These are phyloP conservation scores for Aspergillus alliaceus DNA, from an alignment of 2,329 filamentous ascomycete genomes.

Conservation along the genomic window DNA sequence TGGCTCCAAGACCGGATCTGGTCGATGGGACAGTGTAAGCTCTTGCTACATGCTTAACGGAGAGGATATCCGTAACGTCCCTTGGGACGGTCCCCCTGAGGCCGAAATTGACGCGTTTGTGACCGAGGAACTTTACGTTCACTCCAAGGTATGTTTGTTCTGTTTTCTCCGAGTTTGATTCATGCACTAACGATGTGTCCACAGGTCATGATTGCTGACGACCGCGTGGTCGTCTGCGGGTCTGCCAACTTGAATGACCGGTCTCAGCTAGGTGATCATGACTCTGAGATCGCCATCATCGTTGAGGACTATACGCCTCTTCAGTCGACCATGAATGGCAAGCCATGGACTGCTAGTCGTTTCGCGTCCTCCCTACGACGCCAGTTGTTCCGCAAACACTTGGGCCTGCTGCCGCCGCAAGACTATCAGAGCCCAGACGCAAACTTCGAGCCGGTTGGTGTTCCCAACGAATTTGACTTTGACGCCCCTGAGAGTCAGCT, in stretches of 20 bases:
- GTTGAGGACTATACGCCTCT: slow-evolving; percentile 79
- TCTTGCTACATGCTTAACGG: slow-evolving; percentile 82
- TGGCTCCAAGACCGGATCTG: slow-evolving; percentile 45
- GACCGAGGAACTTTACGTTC: slow-evolving; percentile 63
- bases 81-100: slow-evolving; percentile 56
- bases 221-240: slow-evolving; percentile 79
- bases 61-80: slow-evolving; percentile 64
- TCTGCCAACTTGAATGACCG: slow-evolving; percentile 92
- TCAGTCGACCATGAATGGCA: slow-evolving; percentile 73
- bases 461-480: slow-evolving; percentile 58
- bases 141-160: slow-evolving; percentile 47
- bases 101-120: slow-evolving; percentile 64
- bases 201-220: slow-evolving; percentile 74
- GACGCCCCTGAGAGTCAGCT: slow-evolving; percentile 47
- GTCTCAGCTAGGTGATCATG: slow-evolving; percentile 81
- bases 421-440: slow-evolving; percentile 60
- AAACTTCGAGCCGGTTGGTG: slow-evolving; percentile 59
- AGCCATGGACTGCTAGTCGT: slow-evolving; percentile 73
- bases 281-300: slow-evolving; percentile 86
- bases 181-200: slow-evolving; percentile 12
- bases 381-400: slow-evolving; percentile 86
- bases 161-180: neutral
- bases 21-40: slow-evolving; percentile 73
- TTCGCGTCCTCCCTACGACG: slow-evolving; percentile 79
- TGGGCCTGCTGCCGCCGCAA: slow-evolving; percentile 77